Evolutionary conservation across 2,329 filamentous ascomycete genomes (phyloP).

Genomic region (Lomentospora prolificans): DNA sequence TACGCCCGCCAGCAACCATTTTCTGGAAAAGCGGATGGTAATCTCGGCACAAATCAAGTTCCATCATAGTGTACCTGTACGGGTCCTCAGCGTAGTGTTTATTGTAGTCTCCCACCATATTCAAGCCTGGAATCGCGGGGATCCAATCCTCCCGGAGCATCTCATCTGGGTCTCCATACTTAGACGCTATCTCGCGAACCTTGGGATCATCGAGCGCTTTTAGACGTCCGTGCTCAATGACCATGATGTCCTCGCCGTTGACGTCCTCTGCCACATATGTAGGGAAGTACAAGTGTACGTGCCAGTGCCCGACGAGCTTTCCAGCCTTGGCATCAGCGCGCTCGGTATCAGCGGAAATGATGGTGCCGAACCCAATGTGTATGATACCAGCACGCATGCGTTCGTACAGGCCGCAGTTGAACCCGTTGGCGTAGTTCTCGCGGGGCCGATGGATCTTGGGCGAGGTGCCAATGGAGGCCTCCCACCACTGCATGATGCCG

Average conservation of each 20-base stretch:
- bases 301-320: conserved; percentile 5
- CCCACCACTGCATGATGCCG: conserved; percentile 7
- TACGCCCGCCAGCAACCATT: conserved; percentile 3
- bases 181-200: conserved; percentile 1
- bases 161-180: conserved; percentile 3
- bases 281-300: conserved; percentile 7
- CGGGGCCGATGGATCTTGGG: conserved; percentile 5
- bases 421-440: conserved; percentile 5
- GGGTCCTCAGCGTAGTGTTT: conserved; percentile 5
- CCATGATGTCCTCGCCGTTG: conserved; percentile 3
- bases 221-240: conserved; percentile 6
- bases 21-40: conserved; percentile 7
- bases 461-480: conserved; percentile 6
- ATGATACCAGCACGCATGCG: conserved; percentile 5
- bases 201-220: conserved; percentile 5
- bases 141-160: conserved; percentile 4
- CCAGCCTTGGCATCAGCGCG: conserved; percentile 2
- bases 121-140: conserved; percentile 5
- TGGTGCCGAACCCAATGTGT: conserved; percentile 8
- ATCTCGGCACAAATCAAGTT: conserved; percentile 5
- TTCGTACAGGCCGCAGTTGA: conserved; percentile 6
- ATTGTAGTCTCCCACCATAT: conserved; percentile 8
- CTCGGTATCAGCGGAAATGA: conserved; percentile 7
- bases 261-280: conserved; percentile 4
- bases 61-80: conserved; percentile 7